Percentiles rank a stretch among this genome's conserved stretches.
Evolutionary conservation across 345 rosid species (phyloP).

Genomic region (Aegle marmelos): DNA sequence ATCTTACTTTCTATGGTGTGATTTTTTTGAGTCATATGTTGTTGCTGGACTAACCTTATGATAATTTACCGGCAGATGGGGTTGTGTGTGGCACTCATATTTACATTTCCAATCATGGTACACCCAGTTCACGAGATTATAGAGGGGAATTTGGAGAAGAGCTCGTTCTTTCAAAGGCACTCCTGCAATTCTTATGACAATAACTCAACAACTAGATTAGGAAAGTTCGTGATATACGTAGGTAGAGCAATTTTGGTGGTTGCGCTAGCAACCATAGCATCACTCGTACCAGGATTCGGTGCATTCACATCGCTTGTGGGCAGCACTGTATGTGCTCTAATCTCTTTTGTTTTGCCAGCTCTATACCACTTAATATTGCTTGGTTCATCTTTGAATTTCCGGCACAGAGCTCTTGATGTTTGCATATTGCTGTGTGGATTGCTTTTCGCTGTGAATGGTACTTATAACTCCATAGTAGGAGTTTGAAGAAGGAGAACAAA

Average conservation of each 20-base stretch:
- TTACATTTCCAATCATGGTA: constrained; percentile 87
- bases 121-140: constrained; percentile 84
- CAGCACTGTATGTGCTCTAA: constrained; percentile 69
- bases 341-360: constrained; percentile 84
- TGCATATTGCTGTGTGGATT: constrained; percentile 60
- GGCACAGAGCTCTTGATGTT: constrained; percentile 64
- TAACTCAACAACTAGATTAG: constrained; percentile 25
- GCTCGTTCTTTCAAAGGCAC: constrained; percentile 40
- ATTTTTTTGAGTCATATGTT: background rate
- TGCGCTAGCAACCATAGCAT: constrained; percentile 60
- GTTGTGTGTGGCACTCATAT: constrained; percentile 73
- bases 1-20: background rate
- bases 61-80: constrained; percentile 54
- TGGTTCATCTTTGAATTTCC: constrained; percentile 51
- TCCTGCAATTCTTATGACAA: constrained; percentile 21
- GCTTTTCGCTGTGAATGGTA: constrained; percentile 69
- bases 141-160: constrained; percentile 61
- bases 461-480: constrained; percentile 56
- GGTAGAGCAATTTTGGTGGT: constrained; percentile 55
- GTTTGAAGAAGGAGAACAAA: constrained; percentile 21
- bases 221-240: constrained; percentile 34
- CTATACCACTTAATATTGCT: constrained; percentile 66
- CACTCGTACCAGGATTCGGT: constrained; percentile 74
- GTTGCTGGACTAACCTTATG: constrained; percentile 9
- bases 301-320: constrained; percentile 71